These are phyloP conservation scores for Peronospora farinosa DNA, from an alignment of 352 stramenopile species.

Conservation along the genomic window DNA sequence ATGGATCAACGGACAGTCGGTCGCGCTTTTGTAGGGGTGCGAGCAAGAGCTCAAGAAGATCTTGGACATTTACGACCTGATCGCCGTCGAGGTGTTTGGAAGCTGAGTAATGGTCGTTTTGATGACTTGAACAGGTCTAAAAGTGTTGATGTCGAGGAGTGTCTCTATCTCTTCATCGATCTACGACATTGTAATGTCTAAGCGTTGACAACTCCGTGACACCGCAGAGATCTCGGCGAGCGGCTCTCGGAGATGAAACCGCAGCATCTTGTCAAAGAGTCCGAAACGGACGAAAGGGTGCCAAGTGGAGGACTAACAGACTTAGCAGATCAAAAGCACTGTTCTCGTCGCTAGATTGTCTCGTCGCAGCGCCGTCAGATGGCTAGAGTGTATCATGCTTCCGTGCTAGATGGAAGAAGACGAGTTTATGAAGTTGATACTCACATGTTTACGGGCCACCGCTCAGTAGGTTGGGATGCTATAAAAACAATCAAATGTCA, in stretches of 20 bases:
- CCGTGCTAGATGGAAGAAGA: conserved; percentile 36
- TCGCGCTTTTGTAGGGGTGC: conserved; percentile 56
- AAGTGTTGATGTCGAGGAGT: conserved; percentile 63
- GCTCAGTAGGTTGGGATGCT: conserved; percentile 9
- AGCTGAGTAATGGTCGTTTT: no score
- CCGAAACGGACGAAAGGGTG: conserved; percentile 55
- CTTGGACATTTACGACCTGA: conserved; percentile 72
- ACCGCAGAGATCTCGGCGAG: conserved; percentile 70
- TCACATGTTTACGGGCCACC: conserved; percentile 16
- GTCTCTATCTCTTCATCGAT: no score
- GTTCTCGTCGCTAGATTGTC: no score
- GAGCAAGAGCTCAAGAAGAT: conserved; percentile 68
- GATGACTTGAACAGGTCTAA: conserved; percentile 48
- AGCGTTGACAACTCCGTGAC: conserved; percentile 38
- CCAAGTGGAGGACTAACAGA: no score
- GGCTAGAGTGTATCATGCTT: conserved; percentile 18
- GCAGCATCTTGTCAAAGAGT: conserved; percentile 66
- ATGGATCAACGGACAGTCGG: neutral
- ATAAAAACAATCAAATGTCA: no score
- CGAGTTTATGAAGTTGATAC: conserved; percentile 10
- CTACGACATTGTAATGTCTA: no score
- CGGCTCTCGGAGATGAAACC: conserved; percentile 66
- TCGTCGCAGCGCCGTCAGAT: no score
- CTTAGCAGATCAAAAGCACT: no score
- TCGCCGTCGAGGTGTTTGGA: conserved; percentile 5